Evolutionary conservation across 352 stramenopile genomes (phyloP).

Genomic region (Phytophthora hibernalis): DNA sequence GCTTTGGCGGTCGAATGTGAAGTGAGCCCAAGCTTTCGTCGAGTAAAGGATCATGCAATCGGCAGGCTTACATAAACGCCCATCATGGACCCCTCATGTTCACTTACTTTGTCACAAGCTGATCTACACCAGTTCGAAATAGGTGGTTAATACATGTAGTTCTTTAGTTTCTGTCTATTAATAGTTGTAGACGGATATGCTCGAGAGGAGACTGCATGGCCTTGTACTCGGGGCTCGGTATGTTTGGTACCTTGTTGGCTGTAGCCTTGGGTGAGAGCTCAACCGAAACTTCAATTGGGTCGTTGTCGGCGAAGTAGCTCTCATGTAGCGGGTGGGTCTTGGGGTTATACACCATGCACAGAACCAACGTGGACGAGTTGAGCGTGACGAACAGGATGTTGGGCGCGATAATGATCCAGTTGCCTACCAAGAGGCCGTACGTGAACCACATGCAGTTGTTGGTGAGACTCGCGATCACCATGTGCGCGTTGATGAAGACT

Average conservation of each 20-base stretch:
- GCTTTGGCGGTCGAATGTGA: background rate
- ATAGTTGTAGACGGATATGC: background rate
- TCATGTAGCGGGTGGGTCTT: conserved; percentile 12
- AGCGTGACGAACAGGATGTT: conserved; percentile 31
- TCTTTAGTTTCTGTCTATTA: background rate
- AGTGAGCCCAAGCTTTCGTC: conserved; percentile 20
- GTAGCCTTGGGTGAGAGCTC: conserved; percentile 1
- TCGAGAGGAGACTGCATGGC: conserved; percentile 1
- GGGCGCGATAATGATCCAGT: conserved; percentile 34
- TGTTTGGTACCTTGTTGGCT: background rate
- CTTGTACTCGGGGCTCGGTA: background rate
- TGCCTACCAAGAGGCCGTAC: conserved; percentile 26
- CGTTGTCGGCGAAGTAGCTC: background rate
- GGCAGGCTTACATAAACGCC: conserved; percentile 13
- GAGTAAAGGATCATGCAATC: conserved; percentile 20
- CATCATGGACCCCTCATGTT: background rate
- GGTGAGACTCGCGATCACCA: conserved; percentile 40
- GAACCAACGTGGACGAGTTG: conserved; percentile 20
- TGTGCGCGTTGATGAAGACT: conserved; percentile 48
- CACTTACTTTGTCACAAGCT: background rate
- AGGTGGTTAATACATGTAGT: no score
- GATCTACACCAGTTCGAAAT: no score
- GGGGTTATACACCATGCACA: conserved; percentile 30
- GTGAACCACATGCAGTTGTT: conserved; percentile 46
- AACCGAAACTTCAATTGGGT: background rate